These are phyloP conservation scores for Sechiopsis laciniata DNA, from an alignment of 306 rosid species.

Conservation along the genomic window DNA sequence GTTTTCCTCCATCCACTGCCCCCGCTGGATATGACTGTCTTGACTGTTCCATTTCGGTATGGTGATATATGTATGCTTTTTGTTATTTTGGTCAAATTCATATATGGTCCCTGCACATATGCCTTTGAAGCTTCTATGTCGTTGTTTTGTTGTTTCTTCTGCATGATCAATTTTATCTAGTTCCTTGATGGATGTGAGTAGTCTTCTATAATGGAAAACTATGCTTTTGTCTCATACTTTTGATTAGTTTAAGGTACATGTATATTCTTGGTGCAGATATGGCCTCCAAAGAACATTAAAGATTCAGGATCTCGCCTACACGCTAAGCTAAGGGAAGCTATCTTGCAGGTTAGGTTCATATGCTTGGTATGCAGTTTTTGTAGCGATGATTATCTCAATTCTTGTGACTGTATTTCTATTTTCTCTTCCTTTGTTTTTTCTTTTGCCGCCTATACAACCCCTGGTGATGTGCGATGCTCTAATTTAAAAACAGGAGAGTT, in stretches of 20 bases:
- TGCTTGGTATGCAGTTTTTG: background rate
- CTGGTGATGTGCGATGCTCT: constrained; percentile 4
- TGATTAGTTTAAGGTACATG: constrained; percentile 12
- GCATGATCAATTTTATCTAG: background rate
- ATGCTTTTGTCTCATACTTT: constrained; percentile 1
- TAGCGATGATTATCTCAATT: background rate
- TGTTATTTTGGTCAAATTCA: background rate
- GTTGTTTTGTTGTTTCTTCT: constrained; percentile 13
- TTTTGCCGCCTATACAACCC: background rate
- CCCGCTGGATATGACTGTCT: constrained; percentile 98
- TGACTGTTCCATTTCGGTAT: constrained; percentile 77
- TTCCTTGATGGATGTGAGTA: background rate
- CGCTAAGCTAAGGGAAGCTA: constrained; percentile 86
- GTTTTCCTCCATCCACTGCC: constrained; percentile 87
- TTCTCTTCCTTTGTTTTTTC: background rate
- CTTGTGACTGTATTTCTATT: background rate
- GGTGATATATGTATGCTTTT: no score
- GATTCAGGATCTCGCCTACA: constrained; percentile 89
- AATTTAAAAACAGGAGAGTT: constrained; percentile 2
- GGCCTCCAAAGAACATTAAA: constrained; percentile 97
- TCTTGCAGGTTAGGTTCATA: constrained; percentile 57
- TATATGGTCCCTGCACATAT: background rate
- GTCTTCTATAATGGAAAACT: background rate
- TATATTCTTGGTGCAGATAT: constrained; percentile 54
- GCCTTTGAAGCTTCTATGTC: background rate